phyloP scores from a whole-genome alignment of 768 basidiomycete genomes.

The Crepidotus variabilis region DNA sequence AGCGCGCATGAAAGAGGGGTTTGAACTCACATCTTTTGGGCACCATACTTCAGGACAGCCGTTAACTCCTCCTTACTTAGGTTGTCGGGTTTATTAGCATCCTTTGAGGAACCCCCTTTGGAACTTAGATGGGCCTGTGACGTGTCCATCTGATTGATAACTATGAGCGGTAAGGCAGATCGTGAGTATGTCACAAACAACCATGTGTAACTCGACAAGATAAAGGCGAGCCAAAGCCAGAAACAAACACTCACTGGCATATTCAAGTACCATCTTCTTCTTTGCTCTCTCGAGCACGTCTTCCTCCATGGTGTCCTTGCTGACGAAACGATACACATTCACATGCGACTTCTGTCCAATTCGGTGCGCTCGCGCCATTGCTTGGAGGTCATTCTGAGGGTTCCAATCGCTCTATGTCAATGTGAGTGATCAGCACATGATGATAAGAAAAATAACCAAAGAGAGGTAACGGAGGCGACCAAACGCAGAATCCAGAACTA shows the following conservation, averaged over 20 bases:
- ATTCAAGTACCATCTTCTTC: conserved; percentile 99
- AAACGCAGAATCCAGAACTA: neutral
- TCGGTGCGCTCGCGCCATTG: conserved; percentile 98
- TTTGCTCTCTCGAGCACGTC: conserved; percentile 97
- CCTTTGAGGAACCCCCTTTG: conserved; percentile 59
- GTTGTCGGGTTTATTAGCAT: conserved; percentile 72
- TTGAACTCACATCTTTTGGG: conserved; percentile 83
- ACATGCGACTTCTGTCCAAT: conserved; percentile 99
- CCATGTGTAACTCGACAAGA: neutral
- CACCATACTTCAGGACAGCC: conserved; percentile 97
- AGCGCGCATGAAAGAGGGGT: conserved; percentile 5
- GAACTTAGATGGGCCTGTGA: conserved; percentile 93
- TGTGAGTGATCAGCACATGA: conserved; percentile 2
- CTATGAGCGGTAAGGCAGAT: conserved; percentile 33
- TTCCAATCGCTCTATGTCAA: conserved; percentile 87
- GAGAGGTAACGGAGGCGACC: neutral
- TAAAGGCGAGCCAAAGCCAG: conserved; percentile 1
- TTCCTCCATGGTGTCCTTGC: conserved; percentile 99
- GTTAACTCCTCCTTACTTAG: conserved; percentile 95
- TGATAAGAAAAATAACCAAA: neutral
- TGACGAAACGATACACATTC: conserved; percentile 96
- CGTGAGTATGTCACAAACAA: neutral
- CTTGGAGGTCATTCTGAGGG: conserved; percentile 97
- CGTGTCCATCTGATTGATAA: conserved; percentile 99
- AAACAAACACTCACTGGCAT: conserved; percentile 77